Base-by-base conservation (phyloP, 352 stramenopile genomes). In the Phytophthora litchii region DNA sequence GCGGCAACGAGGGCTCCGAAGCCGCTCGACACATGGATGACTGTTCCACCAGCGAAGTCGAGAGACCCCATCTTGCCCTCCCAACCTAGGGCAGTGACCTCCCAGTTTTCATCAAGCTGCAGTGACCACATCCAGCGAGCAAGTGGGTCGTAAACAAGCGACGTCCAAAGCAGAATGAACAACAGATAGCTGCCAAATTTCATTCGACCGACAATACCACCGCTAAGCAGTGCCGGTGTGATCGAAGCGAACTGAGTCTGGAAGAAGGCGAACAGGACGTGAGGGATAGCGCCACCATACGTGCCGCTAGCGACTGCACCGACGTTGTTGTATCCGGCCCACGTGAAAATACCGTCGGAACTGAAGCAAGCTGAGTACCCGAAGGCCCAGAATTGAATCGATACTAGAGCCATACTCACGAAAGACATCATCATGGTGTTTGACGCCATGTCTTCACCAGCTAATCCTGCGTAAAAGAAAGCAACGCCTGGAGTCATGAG, bases 401-500 rank as follows among this genome's bases (percentile, higher is more conserved):
- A 91, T 43, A 93, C 77, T 19, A 93, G 45, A 10, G 81, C 83
- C 71, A 92, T 91, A 41, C 67, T 80, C 35, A 83, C 62, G 51
- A 90, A 92, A 14, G 77, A 91, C 78, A 91, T 89, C 66, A 92
- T 85, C 54, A 93, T 88, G 20, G 81, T 91, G 67, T 89, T 89
- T 35, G 86, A 87, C 38, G 86, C 76, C 69, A 88, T 90, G 50
- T 88, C 78, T 52, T 87, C 75, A 17, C 83, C 80, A 0, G 83
- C 83, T 8, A 94, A 65, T 17, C 85, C 85, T 7, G 81, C 85
- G 71, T 94, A 94, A 71, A 92, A 94, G 64, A 68, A 68, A 21
- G 60, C 59, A 13, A 67, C 59, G 12, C 59, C 48, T 11, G 59
- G 59, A 3, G 59, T 67, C 59, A 68, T 68, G 38, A 68, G 54